Percentiles rank a stretch among this genome's conserved stretches.
Evolutionary conservation across 139 green algal genomes (phyloP).

Genomic region (Asterochloris erici): DNA sequence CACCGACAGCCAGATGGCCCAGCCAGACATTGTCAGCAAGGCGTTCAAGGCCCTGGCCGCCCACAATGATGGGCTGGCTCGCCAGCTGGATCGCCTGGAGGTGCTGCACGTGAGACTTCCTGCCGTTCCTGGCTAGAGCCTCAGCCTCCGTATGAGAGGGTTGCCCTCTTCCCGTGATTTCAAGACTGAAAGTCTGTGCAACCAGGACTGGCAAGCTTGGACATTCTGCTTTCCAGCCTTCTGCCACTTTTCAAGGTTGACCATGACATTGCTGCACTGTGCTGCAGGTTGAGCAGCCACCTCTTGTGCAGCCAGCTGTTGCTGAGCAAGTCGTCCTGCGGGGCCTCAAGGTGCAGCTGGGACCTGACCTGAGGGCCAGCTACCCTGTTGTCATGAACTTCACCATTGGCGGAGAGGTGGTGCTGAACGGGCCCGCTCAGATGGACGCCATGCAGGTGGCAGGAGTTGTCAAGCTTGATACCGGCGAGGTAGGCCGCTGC

Average conservation of each 20-base stretch:
- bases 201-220: no score
- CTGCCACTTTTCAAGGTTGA: neutral
- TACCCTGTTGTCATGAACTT: slow-evolving; percentile 95
- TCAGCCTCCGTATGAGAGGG: no score
- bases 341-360: slow-evolving; percentile 63
- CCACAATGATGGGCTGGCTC: neutral
- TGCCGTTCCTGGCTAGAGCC: no score
- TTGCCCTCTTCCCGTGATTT: no score
- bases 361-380: slow-evolving; percentile 82
- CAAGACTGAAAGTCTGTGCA: no score
- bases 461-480: slow-evolving; percentile 24
- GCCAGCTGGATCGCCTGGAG: slow-evolving; percentile 15
- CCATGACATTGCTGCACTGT: neutral
- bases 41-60: slow-evolving; percentile 58
- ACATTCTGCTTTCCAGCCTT: no score
- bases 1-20: slow-evolving; percentile 1
- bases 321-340: slow-evolving; percentile 28
- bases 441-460: slow-evolving; percentile 31
- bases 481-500: slow-evolving; percentile 16
- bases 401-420: slow-evolving; percentile 61
- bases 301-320: slow-evolving; percentile 4
- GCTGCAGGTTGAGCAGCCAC: slow-evolving; percentile 1
- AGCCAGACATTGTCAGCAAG: slow-evolving; percentile 48
- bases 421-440: slow-evolving; percentile 60
- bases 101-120: no score